Evolutionary conservation across 78 protist species (phyloP), one percentile per base, ranked within the genome.

Genomic region (Chrysochromulina parva): DNA sequence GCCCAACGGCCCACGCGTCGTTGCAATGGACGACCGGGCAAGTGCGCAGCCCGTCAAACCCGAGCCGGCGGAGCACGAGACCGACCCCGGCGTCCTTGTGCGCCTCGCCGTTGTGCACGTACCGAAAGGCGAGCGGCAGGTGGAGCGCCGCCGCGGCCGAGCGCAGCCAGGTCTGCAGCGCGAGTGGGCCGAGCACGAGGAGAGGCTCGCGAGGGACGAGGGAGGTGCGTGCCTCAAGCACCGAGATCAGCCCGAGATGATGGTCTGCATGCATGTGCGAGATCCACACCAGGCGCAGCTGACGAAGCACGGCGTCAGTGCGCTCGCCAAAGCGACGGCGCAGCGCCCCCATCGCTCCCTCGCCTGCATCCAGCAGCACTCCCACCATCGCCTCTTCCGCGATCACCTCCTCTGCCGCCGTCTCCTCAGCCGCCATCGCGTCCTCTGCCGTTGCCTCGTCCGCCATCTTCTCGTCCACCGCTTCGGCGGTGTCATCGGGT

Each of bases 201-300:
- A 76, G 48, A 20, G 86, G 73, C n/a, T 3, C 14, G 57, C 17
- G 16, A 1, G 22, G 59, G 5, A 57, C 53, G 55, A 10, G 66
- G 17, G 58, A 6, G 24, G 57, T 19, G 85, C 86, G 91, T 76
- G 0, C 24, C 48, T 22, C 28, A 7, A 92, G 38, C 86, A 90
- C 38, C 19, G 69, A 26, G 20, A 90, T 19, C 82, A 95, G 71
- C n/a, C 99, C 99, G 14, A 98, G 89, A 85, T 96, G 97, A 90
- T 98, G 99, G 94, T 98, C 99, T 19, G 99, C 99, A 85, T 98
- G 99, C 92, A 96, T 85, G 96, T 98, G 99, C 14, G 98, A 11
- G 76, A 69, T 20, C 76, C 76, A 69, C 47, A 69, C 76, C 47
- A 69, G 76, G 47, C 24, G 76, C 76, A 69, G 76, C 24, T 53